phyloP scores from a whole-genome alignment of 768 basidiomycete species.

The Agaricus subrufescens region DNA sequence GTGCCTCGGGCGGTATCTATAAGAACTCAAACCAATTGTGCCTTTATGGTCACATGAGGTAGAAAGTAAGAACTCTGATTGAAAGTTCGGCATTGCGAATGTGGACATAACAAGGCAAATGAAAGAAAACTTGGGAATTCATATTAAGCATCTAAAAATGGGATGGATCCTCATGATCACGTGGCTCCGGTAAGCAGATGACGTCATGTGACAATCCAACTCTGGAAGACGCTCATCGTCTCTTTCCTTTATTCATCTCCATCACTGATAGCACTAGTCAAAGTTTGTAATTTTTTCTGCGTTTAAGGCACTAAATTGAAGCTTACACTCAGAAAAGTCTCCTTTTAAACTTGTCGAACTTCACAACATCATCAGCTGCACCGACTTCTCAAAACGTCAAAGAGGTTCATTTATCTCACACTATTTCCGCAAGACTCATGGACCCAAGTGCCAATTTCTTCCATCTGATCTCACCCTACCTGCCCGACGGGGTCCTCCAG shows the following conservation, averaged over 20 bases:
- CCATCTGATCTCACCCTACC: slow-evolving; percentile 3
- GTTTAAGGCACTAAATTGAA: not conserved
- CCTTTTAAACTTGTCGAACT: not conserved
- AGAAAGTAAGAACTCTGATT: too few relatives aligned
- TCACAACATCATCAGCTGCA: not conserved
- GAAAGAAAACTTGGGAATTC: too few relatives aligned
- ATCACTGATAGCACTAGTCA: not conserved
- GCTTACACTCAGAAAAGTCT: not conserved
- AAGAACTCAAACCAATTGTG: too few relatives aligned
- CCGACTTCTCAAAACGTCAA: not conserved
- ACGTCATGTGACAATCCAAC: slow-evolving; percentile 5
- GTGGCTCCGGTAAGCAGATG: not conserved
- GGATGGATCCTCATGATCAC: too few relatives aligned
- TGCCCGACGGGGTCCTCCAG: slow-evolving; percentile 5
- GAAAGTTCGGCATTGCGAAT: too few relatives aligned
- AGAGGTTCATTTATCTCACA: slow-evolving; percentile 5
- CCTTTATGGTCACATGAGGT: too few relatives aligned
- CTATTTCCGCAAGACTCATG: not conserved
- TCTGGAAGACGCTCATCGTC: not conserved
- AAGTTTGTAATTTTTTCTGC: slow-evolving; percentile 2
- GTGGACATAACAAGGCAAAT: too few relatives aligned
- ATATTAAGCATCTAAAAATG: too few relatives aligned
- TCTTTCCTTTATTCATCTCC: not conserved
- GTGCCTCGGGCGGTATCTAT: too few relatives aligned
- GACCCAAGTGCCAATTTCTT: not conserved